Percentiles rank a stretch among this genome's conserved stretches.
Conservation (phyloP, 2,329 filamentous ascomycete genomes). For the Trichophyton equinum region DNA sequence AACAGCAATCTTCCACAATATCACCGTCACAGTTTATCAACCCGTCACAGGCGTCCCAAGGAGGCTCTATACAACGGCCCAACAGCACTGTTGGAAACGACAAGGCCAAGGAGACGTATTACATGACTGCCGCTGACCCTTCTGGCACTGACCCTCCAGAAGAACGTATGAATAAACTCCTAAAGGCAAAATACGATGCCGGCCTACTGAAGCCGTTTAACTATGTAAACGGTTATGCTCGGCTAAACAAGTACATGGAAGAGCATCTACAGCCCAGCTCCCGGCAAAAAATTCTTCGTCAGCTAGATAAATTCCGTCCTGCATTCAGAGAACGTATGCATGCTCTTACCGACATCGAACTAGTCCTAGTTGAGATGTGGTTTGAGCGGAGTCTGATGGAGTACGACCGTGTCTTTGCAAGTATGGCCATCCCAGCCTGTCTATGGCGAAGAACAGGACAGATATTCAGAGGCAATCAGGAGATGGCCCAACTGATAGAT, state of each 20-base stretch:
- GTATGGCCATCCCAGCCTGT: conserved; percentile 96
- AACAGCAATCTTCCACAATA: conserved; percentile 24
- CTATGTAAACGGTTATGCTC: conserved; percentile 90
- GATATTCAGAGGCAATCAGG: conserved; percentile 93
- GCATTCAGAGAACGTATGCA: conserved; percentile 96
- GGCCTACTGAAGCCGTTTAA: conserved; percentile 94
- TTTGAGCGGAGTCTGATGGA: conserved; percentile 95
- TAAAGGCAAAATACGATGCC: conserved; percentile 92
- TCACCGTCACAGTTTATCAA: conserved; percentile 14
- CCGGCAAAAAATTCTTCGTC: conserved; percentile 81
- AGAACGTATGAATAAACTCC: conserved; percentile 85
- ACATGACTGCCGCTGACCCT: conserved; percentile 91
- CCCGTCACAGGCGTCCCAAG: conserved; percentile 24
- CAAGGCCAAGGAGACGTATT: conserved; percentile 67
- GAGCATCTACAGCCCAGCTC: conserved; percentile 68
- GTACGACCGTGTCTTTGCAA: conserved; percentile 95
- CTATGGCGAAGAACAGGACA: conserved; percentile 95
- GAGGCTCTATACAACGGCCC: conserved; percentile 49
- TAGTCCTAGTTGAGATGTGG: conserved; percentile 97
- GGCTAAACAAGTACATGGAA: conserved; percentile 83
- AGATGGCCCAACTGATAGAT: conserved; percentile 94
- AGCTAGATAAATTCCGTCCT: conserved; percentile 83
- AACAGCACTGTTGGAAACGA: conserved; percentile 52
- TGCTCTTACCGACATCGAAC: conserved; percentile 78
- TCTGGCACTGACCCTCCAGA: conserved; percentile 76